Base-by-base conservation (phyloP, 2,329 filamentous ascomycete genomes). In the Penicillium hordei region DNA sequence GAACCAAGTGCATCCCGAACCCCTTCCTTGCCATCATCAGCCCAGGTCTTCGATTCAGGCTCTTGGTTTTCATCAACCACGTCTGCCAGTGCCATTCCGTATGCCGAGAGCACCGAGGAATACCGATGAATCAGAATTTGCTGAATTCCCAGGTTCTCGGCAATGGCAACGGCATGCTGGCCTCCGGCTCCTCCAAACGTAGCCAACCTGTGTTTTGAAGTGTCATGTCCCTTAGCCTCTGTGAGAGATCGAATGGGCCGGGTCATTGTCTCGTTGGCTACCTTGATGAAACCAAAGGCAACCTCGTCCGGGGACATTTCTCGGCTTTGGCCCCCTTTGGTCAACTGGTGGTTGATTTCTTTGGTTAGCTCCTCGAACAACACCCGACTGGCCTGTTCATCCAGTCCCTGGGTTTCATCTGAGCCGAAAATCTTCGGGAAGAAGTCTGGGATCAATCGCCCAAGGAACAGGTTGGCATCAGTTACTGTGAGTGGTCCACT, bases 401-500 rank as follows among this genome's bases (percentile, higher is more conserved):
- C 91, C 2, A 96, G 74, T 0, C 85, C 87, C 71, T 94, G 85
- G 57, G 94, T 81, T 69, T 96, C 92, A 44, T 91, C 87, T 71
- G 89, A 87, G 40, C 92, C 92, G 68, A 96, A 96, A 55, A 96
- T 96, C 70, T 90, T 92, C 0, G 93, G 93, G 69, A 97, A 97
- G 79, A 94, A 96, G 60, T 95, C 90, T 0, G 92, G 91, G 1
- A 95, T 75, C 4, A 96, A 78, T 39, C 93, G 84, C 0, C 93
- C 92, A 0, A 96, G 84, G 66, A 91, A 91, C 6, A 96, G 75
- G 65, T 96, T 96, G 1, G 93, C 93, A 70, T 97, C 93, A 0
- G 93, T 97, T n/a, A 97, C 92, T 0, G 93, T 94, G 5, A 93
- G 82, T 4, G 93, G 92, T 0, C 93, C 93, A 0, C 89, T 90